Evolutionary conservation across 2,329 filamentous ascomycete species (phyloP).

Genomic region (Clonostachys chloroleuca): DNA sequence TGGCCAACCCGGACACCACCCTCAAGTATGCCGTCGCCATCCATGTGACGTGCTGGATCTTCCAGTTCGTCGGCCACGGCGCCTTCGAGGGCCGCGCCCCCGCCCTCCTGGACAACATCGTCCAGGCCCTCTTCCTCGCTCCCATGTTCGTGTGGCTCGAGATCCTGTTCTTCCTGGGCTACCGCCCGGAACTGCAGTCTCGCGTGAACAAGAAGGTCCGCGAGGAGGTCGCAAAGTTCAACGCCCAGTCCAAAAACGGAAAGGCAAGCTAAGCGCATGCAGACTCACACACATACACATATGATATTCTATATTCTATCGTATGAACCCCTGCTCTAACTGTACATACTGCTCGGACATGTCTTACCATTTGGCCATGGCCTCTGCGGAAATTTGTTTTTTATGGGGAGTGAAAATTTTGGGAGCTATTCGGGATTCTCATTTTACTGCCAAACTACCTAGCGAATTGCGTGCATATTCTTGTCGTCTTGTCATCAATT

Average conservation of each 20-base stretch:
- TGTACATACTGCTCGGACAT: no score
- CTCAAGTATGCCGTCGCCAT: constrained; percentile 58
- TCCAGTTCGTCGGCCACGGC: constrained; percentile 90
- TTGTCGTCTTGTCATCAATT: no score
- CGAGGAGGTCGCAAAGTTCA: constrained; percentile 73
- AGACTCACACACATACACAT: no score
- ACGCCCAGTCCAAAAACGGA: constrained; percentile 47
- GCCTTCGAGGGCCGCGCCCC: constrained; percentile 84
- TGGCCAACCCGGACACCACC: constrained; percentile 42
- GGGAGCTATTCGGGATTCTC: no score
- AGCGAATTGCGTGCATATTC: no score
- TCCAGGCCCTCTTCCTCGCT: constrained; percentile 88
- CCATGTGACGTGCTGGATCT: constrained; percentile 75
- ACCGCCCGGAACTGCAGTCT: constrained; percentile 80
- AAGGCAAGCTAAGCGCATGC: constrained; percentile 29
- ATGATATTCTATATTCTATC: no score
- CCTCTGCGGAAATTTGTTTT: no score
- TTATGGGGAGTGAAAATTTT: no score
- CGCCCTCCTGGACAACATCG: constrained; percentile 83
- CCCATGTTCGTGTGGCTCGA: constrained; percentile 98
- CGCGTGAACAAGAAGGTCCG: constrained; percentile 74
- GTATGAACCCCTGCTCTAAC: no score
- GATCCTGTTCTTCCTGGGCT: constrained; percentile 84
- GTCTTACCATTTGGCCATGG: no score
- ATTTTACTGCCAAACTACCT: no score